Evolutionary conservation across 228 moss, liverwort and hornwort genomes (phyloP).

Genomic region (Sphagnum magellanicum): DNA sequence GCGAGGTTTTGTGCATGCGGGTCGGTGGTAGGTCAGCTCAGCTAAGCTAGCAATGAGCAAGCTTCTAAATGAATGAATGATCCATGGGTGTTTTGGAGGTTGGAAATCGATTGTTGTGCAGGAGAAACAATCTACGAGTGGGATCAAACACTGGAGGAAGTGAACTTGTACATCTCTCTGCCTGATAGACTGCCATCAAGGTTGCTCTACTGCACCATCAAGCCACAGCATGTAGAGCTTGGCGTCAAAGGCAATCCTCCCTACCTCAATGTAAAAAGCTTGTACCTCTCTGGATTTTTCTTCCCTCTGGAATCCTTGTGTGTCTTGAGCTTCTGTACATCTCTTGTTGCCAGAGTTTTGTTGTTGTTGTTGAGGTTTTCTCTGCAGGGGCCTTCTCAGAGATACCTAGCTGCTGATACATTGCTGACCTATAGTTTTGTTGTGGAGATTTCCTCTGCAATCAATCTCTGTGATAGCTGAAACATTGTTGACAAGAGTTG

Average conservation of each 20-base stretch:
- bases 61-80: neutral
- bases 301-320: neutral
- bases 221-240: constrained; percentile 75
- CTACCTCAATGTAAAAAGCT: constrained; percentile 57
- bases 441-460: neutral
- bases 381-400: too few species aligned
- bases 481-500: neutral
- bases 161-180: constrained; percentile 79
- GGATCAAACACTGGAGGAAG: constrained; percentile 95
- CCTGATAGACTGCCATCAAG: constrained; percentile 68
- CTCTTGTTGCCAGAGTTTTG: neutral
- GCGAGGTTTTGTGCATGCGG: neutral
- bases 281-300: neutral
- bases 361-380: neutral
- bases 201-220: constrained; percentile 76
- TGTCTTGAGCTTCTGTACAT: neutral
- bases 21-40: neutral
- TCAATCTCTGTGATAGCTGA: neutral
- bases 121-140: constrained; percentile 74
- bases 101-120: constrained; percentile 7
- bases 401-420: too few species aligned
- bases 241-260: constrained; percentile 97
- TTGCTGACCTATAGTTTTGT: neutral
- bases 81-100: neutral
- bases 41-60: neutral